These are phyloP conservation scores for Gillenia trifoliata DNA, from an alignment of 306 rosid genomes.

Conservation along the genomic window DNA sequence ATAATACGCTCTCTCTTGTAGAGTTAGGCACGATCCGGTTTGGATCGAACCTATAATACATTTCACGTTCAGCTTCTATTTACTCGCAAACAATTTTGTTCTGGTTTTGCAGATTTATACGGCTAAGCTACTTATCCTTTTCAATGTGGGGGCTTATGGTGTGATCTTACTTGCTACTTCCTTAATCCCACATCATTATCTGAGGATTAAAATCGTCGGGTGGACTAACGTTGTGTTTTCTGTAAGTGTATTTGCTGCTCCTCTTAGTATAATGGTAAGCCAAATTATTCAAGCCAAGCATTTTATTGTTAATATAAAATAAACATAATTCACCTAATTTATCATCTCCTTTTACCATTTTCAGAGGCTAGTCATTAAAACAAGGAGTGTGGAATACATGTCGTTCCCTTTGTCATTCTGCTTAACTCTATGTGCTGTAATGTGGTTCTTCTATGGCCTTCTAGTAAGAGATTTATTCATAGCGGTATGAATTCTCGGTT, in stretches of 20 bases:
- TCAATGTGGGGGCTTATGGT: slow-evolving; percentile 20
- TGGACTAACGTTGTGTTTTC: slow-evolving; percentile 33
- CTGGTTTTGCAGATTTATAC: slow-evolving; percentile 23
- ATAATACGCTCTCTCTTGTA: not conserved
- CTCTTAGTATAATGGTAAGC: slow-evolving; percentile 42
- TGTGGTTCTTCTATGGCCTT: slow-evolving; percentile 44
- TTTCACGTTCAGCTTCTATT: not conserved
- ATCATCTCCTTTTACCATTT: not conserved
- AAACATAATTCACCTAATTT: not conserved
- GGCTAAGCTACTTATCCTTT: slow-evolving; percentile 19
- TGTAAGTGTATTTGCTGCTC: slow-evolving; percentile 42
- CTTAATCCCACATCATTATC: not conserved
- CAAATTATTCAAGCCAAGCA: not conserved
- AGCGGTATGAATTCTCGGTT: slow-evolving; percentile 17
- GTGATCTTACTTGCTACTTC: slow-evolving; percentile 10
- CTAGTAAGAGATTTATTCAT: slow-evolving; percentile 30
- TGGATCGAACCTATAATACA: not conserved
- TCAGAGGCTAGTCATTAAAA: slow-evolving; percentile 38
- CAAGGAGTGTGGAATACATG: slow-evolving; percentile 40
- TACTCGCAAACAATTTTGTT: not conserved
- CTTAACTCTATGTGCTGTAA: slow-evolving; percentile 28
- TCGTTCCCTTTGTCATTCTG: slow-evolving; percentile 35
- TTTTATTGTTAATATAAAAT: too few species aligned
- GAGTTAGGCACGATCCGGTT: too few species aligned
- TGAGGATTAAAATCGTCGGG: slow-evolving; percentile 21